Evolutionary conservation across 495 filamentous ascomycete genomes (phyloP), one percentile per base, ranked within the genome.

Genomic region (Jackrogersella minutella): DNA sequence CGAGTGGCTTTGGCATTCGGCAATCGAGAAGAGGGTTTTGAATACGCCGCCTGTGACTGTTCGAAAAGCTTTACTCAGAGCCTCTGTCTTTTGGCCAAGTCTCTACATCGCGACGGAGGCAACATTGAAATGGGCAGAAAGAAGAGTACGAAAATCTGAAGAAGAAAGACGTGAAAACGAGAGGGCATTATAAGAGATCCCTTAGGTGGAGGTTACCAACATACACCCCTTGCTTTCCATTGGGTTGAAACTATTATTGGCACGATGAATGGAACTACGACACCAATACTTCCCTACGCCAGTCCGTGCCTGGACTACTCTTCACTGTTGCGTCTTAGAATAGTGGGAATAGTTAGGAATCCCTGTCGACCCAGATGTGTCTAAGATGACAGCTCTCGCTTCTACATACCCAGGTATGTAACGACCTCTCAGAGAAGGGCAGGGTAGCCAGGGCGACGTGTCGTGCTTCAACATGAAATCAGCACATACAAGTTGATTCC

Each of bases 121-220:
- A 28, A 24, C 46, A 26, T n/a, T 71, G 34, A 41, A 43, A 36
- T 73, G 71, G 71, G 68, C 71, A 9, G 58, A 67, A 16, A 50
- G 64, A 61, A 64, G 21, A 57, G 53, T 69, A 30, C 11, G 13
- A 10, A 47, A 59, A 19, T 36, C 39, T 16, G 24, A 49, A 16
- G 33, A 54, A 43, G 40, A 36, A 13, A 9, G 21, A 14, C 41
- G 26, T 37, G 16, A 49, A 30, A 58, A 31, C 22, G 22, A 44
- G 37, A 49, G 5, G 16, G 6, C 36, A 44, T 52, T 30, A 17
- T 50, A 40, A 21, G 39, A 10, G 36, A 1, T 34, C 28, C 37
- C 33, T 34, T 2, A 5, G 24, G 14, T 43, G 3, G 22, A 36
- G 7, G 26, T 30, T 30, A 16, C 36, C 36, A 2, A 30, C 44